phyloP scores from a whole-genome alignment of 2,329 filamentous ascomycete genomes.

The Alternaria solani region DNA sequence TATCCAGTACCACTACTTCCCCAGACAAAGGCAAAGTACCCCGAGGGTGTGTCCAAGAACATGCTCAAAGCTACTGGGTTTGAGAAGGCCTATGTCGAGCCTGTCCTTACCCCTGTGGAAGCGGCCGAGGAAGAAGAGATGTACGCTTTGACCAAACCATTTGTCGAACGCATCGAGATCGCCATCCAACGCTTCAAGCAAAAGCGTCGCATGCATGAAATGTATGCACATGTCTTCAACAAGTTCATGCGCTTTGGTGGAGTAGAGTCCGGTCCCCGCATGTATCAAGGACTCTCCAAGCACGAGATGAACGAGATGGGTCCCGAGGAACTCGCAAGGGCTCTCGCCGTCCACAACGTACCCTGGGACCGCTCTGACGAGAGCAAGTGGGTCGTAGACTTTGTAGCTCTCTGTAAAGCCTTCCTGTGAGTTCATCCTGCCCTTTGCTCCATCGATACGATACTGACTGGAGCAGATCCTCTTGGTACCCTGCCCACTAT shows the following conservation, averaged over 20 bases:
- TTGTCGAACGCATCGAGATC: slow-evolving; percentile 77
- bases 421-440: slow-evolving; percentile 69
- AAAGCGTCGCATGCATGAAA: slow-evolving; percentile 74
- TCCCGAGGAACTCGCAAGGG: slow-evolving; percentile 69
- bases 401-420: slow-evolving; percentile 76
- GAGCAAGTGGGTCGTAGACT: slow-evolving; percentile 80
- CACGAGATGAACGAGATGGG: slow-evolving; percentile 70
- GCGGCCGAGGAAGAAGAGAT: slow-evolving; percentile 70
- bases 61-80: slow-evolving; percentile 57
- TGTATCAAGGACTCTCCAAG: slow-evolving; percentile 69
- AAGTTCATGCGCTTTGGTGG: slow-evolving; percentile 87
- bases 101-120: slow-evolving; percentile 76
- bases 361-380: slow-evolving; percentile 58
- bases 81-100: slow-evolving; percentile 79
- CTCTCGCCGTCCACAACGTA: slow-evolving; percentile 70
- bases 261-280: slow-evolving; percentile 68
- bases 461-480: slow-evolving; percentile 58
- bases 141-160: slow-evolving; percentile 65
- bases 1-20: slow-evolving; percentile 34
- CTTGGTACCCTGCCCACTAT: slow-evolving; percentile 62
- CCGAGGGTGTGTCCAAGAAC: slow-evolving; percentile 51
- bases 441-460: not conserved
- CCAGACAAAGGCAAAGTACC: slow-evolving; percentile 41
- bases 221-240: slow-evolving; percentile 71
- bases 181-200: slow-evolving; percentile 83